phyloP scores from a whole-genome alignment of 2,329 filamentous ascomycete species.

The Penicillium sp. region DNA sequence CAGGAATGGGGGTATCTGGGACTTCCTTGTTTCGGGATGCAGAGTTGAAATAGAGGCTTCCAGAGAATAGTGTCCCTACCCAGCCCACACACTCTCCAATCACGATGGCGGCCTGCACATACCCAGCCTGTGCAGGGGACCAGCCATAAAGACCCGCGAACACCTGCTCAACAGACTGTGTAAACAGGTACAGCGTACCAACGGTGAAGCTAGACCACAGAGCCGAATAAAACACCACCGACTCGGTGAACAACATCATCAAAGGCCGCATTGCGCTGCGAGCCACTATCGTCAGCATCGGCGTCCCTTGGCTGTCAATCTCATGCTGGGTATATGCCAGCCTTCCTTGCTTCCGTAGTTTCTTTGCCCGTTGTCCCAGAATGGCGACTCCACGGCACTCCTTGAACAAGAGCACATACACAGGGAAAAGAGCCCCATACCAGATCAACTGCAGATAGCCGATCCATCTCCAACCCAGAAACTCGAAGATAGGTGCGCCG shows the following conservation, averaged over 20 bases:
- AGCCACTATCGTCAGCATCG: constrained; percentile 25
- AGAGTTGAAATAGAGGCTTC: constrained; percentile 27
- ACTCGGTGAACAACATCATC: constrained; percentile 40
- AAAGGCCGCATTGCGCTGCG: constrained; percentile 36
- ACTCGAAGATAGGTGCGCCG: constrained; percentile 33
- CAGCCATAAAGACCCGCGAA: constrained; percentile 34
- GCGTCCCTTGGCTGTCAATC: constrained; percentile 32
- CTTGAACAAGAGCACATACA: constrained; percentile 38
- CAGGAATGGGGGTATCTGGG: constrained; percentile 40
- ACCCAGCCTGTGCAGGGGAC: constrained; percentile 30
- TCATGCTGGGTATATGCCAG: constrained; percentile 28
- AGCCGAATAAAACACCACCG: constrained; percentile 41
- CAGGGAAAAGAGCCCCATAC: constrained; percentile 32
- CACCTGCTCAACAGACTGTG: constrained; percentile 41
- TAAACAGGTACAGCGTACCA: constrained; percentile 43
- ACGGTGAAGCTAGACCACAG: constrained; percentile 44
- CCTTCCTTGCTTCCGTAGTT: constrained; percentile 30
- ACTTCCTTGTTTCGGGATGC: constrained; percentile 36
- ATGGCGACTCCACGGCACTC: constrained; percentile 43
- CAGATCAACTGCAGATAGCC: constrained; percentile 43
- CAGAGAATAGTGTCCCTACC: constrained; percentile 29
- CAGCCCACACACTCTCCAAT: constrained; percentile 41
- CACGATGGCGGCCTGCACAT: constrained; percentile 41
- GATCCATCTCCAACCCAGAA: constrained; percentile 35
- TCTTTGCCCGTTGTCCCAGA: constrained; percentile 33